phyloP scores from a whole-genome alignment of 2,329 filamentous ascomycete species.

The Fusarium setosum region DNA sequence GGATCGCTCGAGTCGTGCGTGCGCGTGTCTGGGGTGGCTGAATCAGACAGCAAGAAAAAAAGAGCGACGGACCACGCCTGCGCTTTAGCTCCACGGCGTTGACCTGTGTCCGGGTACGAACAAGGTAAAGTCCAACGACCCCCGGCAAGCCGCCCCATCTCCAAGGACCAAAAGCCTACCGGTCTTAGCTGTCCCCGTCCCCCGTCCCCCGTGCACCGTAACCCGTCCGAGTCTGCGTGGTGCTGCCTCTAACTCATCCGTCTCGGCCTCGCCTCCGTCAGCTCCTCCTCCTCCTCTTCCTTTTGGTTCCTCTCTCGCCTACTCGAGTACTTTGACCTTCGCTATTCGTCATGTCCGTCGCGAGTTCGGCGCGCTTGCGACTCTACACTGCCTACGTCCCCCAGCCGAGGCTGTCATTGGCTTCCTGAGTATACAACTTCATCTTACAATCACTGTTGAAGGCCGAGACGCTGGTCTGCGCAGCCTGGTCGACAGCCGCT shows the following conservation, averaged over 20 bases:
- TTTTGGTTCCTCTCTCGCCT: conserved; percentile 25
- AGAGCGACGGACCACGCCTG: conserved; percentile 27
- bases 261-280: conserved; percentile 32
- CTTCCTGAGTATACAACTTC: conserved; percentile 32
- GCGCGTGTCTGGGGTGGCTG: conserved; percentile 38
- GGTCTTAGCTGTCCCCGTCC: conserved; percentile 30
- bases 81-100: conserved; percentile 32
- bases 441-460: conserved; percentile 18
- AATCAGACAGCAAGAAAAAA: conserved; percentile 33
- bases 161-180: conserved; percentile 33
- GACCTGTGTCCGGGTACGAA: conserved; percentile 27
- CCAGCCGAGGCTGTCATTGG: conserved; percentile 34
- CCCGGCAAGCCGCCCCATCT: conserved; percentile 40
- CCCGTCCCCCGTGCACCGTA: conserved; percentile 36
- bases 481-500: conserved; percentile 14
- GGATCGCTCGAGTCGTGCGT: conserved; percentile 33
- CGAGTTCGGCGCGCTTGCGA: conserved; percentile 40
- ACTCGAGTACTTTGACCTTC: conserved; percentile 9
- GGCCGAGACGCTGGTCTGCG: conserved; percentile 15
- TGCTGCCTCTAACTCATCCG: conserved; percentile 31
- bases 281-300: conserved; percentile 18
- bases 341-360: conserved; percentile 42
- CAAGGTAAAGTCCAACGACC: conserved; percentile 35
- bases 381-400: conserved; percentile 34
- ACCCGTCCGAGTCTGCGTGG: conserved; percentile 32